phyloP scores from a whole-genome alignment of 192 early-diverging fungal genomes.

The Coemansia sp. region DNA sequence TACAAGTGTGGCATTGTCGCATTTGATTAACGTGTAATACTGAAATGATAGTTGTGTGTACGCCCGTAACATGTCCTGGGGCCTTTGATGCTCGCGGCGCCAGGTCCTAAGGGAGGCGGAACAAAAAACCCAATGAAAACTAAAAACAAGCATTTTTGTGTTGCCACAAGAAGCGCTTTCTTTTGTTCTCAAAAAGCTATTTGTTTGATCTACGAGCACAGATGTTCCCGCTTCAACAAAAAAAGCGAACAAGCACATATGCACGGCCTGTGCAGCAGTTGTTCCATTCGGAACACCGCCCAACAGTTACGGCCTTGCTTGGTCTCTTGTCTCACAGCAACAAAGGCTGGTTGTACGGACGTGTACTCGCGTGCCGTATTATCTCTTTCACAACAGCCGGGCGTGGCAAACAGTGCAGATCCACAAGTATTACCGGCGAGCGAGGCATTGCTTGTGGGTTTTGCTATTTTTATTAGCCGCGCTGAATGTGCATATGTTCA shows the following conservation, averaged over 20 bases:
- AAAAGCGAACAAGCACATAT: neutral
- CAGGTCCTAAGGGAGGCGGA: slow-evolving; percentile 38
- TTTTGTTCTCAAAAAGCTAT: neutral
- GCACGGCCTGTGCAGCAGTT: slow-evolving; percentile 1
- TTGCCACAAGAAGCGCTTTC: slow-evolving; percentile 1
- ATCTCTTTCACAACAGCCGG: too few relatives aligned
- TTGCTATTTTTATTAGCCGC: too few relatives aligned
- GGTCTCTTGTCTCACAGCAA: too few relatives aligned
- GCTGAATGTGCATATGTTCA: too few relatives aligned
- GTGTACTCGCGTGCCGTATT: too few relatives aligned
- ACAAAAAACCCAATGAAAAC: neutral
- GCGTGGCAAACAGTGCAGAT: too few relatives aligned
- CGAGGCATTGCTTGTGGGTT: too few relatives aligned
- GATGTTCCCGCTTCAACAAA: neutral
- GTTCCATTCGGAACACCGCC: neutral
- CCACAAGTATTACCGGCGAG: too few relatives aligned
- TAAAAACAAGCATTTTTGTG: neutral
- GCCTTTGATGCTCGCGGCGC: slow-evolving; percentile 20
- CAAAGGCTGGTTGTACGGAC: too few relatives aligned
- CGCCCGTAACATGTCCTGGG: slow-evolving; percentile 41
- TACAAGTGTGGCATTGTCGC: too few relatives aligned
- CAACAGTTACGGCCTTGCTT: neutral
- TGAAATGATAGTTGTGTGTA: slow-evolving; percentile 13
- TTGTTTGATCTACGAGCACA: slow-evolving; percentile 6
- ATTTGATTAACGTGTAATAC: neutral